Evolutionary conservation across 192 early-diverging fungal species (phyloP), one percentile per base, ranked within the genome.

Genomic region (Geranomyces variabilis): DNA sequence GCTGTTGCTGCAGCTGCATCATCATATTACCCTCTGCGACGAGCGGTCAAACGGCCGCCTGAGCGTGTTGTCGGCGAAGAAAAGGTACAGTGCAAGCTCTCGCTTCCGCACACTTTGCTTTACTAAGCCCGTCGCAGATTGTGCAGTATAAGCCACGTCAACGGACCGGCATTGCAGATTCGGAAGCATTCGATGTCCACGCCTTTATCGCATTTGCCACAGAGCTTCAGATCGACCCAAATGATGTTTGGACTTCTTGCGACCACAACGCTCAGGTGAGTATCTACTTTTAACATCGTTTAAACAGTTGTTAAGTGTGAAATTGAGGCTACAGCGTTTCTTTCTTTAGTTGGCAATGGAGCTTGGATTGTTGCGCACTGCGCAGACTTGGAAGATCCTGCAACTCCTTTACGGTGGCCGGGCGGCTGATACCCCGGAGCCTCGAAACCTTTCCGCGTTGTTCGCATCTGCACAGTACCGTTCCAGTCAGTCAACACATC

Each of bases 381-480:
- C 90, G 8, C 90, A 93, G 67, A 90, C 92, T 6, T 94, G 92
- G 92, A 89, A 82, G 26, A 85, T 92, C 7, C 59, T 94, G 6
- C 77, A 87, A 33, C 63, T 92, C 26, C 81, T 93, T 48, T 91
- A 84, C 71, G 84, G 81, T 8, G 51, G 51, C 51, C 3, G 51
- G 15, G 24, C 19, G 19, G 17, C 58, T 19, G 29, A 17, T 28
- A 65, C 67, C 24, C 49, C 61, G 1, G 63, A 46, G 64, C 67
- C 74, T 24, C 75, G 67, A 66, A 83, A 63, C 76, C 74, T 59
- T 28, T 77, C 66, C 13, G 51, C 51, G n/a, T 53, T 53, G 51
- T 53, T 53, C 17, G n/a, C 36, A 41, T 41, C 36, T 10, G 36
- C 36, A 41, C 36, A 10, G 36, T 10, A 3, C 5, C 36, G 36